A percentile compares a stretch with the other conserved stretches of the same genome.
These are phyloP conservation scores for Alliaria petiolata DNA, from an alignment of 345 rosid genomes.

Conservation along the genomic window DNA sequence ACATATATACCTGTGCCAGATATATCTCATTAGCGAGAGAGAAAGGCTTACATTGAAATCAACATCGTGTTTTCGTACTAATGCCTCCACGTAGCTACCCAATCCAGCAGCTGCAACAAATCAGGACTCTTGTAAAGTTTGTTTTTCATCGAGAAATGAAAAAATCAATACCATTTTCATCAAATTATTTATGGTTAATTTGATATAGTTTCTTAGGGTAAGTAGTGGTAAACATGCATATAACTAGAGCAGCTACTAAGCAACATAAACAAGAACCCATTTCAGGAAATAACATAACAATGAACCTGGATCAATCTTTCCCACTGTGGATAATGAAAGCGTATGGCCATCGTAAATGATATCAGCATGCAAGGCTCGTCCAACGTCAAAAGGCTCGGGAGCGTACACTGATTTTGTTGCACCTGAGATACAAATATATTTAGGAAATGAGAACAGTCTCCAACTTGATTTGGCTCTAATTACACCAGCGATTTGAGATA, in stretches of 20 bases:
- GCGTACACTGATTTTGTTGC: conserved; percentile 91
- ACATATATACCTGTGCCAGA: not conserved
- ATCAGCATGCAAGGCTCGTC: conserved; percentile 69
- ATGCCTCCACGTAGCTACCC: conserved; percentile 95
- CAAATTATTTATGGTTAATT: not conserved
- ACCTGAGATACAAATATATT: conserved; percentile 46
- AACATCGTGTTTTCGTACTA: conserved; percentile 83
- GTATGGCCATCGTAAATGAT: conserved; percentile 45
- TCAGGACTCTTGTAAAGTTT: conserved; percentile 7
- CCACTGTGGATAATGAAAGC: conserved; percentile 57
- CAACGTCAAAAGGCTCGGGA: conserved; percentile 92
- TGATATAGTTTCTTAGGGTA: not conserved
- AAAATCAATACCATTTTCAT: not conserved
- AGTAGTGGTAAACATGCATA: not conserved
- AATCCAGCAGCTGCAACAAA: conserved; percentile 82
- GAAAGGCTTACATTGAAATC: conserved; percentile 76
- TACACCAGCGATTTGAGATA: not conserved
- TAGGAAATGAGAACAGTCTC: not conserved
- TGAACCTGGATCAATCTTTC: conserved; percentile 80
- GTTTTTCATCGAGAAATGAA: not conserved
- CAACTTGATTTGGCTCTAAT: not conserved
- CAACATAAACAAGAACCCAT: conserved; percentile 10
- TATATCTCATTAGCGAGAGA: not conserved
- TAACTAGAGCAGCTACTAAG: not conserved
- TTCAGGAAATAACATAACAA: conserved; percentile 19